A percentile compares a stretch with the other conserved stretches of the same genome.
phyloP scores from a whole-genome alignment of 495 filamentous ascomycete genomes.

The Penicillium lividum region DNA sequence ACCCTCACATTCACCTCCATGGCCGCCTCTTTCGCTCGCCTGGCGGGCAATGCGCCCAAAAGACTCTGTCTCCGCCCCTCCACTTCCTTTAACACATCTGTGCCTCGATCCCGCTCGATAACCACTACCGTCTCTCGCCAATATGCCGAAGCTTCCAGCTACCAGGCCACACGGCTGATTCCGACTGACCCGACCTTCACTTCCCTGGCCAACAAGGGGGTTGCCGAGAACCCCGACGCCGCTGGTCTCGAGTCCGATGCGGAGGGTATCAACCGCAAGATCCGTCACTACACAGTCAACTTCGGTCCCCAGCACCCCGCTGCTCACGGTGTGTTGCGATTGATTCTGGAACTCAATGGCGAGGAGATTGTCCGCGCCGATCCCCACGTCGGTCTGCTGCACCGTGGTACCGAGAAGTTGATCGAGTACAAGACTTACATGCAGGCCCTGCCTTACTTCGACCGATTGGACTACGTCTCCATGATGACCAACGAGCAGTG shows the following conservation, averaged over 20 bases:
- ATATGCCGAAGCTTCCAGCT: slow-evolving; percentile 56
- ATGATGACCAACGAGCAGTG: slow-evolving; percentile 99
- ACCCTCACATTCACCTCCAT: slow-evolving; percentile 47
- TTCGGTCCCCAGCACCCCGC: slow-evolving; percentile 99
- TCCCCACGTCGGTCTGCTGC: slow-evolving; percentile 94
- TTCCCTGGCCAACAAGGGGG: slow-evolving; percentile 49
- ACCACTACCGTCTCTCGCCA: slow-evolving; percentile 65
- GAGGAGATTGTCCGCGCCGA: slow-evolving; percentile 97
- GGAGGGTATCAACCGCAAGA: slow-evolving; percentile 72
- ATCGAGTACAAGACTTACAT: slow-evolving; percentile 99
- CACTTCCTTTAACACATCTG: slow-evolving; percentile 37
- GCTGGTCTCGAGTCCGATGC: slow-evolving; percentile 51
- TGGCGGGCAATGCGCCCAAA: slow-evolving; percentile 63
- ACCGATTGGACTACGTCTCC: slow-evolving; percentile 97
- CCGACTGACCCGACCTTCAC: slow-evolving; percentile 60
- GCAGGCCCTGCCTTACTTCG: slow-evolving; percentile 97
- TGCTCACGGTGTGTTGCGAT: slow-evolving; percentile 94
- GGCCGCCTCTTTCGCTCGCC: slow-evolving; percentile 66
- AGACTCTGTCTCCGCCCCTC: slow-evolving; percentile 61
- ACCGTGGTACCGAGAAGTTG: slow-evolving; percentile 98
- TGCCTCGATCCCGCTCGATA: slow-evolving; percentile 60
- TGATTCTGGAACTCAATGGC: slow-evolving; percentile 97
- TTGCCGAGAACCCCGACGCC: slow-evolving; percentile 41
- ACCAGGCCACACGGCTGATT: slow-evolving; percentile 61
- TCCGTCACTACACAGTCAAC: slow-evolving; percentile 99